Evolutionary conservation across 1,284 basidiomycete genomes (phyloP), one percentile per base, ranked within the genome.

Genomic region (Microbotryomycetes sp.): DNA sequence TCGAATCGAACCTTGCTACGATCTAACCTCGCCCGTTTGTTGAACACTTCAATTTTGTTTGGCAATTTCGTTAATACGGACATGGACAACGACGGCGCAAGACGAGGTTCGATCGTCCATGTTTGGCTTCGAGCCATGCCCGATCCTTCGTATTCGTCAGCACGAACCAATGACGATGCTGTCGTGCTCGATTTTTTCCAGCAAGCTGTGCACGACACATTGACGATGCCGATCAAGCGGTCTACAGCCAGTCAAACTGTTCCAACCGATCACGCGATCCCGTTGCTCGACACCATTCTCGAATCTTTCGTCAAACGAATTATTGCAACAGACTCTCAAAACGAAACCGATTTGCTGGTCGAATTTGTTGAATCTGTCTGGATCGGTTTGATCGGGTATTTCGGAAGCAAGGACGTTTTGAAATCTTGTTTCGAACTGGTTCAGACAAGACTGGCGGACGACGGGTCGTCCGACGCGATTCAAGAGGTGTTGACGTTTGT

Each of bases 71-170:
- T 41, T 41, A 18, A 41, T 41, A 11, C 35, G 18, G 18, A 41
- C 35, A 41, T 11, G 35, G 18, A 41, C 35, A 41, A 41, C 9
- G 18, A 41, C 35, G 18, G 18, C 35, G 18, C 9, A 18, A 41
- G 18, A 41, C 35, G 18, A 41, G 11, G 28, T 13, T 21, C 27
- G 3, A 9, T 63, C 31, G 61, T 60, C 16, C 35, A 53, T 5
- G 35, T 52, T 11, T 68, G 66, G 66, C 21, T 68, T n/a, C 15
- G 41, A 6, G 61, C 61, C 18, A n/a, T 68, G 21, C 64, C 61
- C 1, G 47, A 35, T 50, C 41, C 61, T 54, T 18, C 35, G 7
- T 16, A 9, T 11, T 41, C 24, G 30, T 45, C 41, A 16, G 1
- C 41, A 5, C 45, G 5, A 29, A 49, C 56, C 5, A 55, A 56